Evolutionary conservation across 495 filamentous ascomycete species (phyloP), one percentile per base, ranked within the genome.

Genomic region (Trichoderma gamsii): DNA sequence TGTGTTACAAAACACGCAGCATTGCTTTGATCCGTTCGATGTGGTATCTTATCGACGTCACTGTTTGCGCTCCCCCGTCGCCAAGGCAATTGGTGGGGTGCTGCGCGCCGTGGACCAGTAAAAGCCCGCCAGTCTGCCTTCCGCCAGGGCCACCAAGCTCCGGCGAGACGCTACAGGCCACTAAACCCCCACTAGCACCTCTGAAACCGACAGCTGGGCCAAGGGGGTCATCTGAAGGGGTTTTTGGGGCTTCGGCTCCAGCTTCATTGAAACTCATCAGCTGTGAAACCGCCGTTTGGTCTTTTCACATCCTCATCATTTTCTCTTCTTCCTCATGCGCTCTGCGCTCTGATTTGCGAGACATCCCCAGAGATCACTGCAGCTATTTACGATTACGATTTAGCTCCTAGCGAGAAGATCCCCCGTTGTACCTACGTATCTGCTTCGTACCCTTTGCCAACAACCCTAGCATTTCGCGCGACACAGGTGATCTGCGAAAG

Each of bases 201-300:
- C 56, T 61, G 56, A 61, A 61, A 61, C 56, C 56, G 25, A 27
- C 56, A 27, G 49, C 56, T 29, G 27, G 27, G 4, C 56, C 56
- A 61, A 61, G 56, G 56, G 29, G 29, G 52, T 61, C 52, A 61
- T 61, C 52, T 61, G 52, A 11, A n/a, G 52, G 15, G 25, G 46
- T n/a, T 15, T 21, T 51, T 61, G 13, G 56, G 56, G 16, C 56
- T 21, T 16, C 56, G 56, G 27, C 25, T 25, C 27, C 29, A 61
- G 27, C 56, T 32, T 61, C 27, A 32, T 11, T 61, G 56, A 61
- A 61, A 61, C 56, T 61, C 56, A 32, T 61, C 27, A 32, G 21
- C 56, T 61, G 2, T 61, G 56, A 61, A 61, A 61, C 56, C 56
- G 25, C 16, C 56, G 56, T 61, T 61, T 61, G 56, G 27, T 61